Conservation (phyloP, 1,284 basidiomycete genomes). For the Trichosporon asahii region DNA sequence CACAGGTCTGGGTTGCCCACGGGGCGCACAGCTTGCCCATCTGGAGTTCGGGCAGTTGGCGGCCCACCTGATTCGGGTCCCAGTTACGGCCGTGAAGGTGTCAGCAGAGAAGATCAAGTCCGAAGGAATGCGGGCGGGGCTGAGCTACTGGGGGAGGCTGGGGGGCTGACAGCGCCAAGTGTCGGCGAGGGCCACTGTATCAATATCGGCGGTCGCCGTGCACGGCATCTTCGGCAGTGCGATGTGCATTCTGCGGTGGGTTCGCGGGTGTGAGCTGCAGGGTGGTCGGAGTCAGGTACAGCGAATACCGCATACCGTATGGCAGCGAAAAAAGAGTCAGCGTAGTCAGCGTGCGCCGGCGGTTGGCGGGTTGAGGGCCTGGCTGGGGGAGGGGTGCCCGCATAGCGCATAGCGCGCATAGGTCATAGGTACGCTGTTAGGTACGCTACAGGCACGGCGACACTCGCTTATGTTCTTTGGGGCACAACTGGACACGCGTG, state of each 20-base stretch:
- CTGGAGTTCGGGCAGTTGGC: not conserved
- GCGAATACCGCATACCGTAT: not conserved
- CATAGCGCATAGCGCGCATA: not conserved
- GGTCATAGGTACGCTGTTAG: not conserved
- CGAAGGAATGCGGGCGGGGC: not conserved
- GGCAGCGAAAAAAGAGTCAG: not conserved
- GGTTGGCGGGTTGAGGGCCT: too few relatives aligned
- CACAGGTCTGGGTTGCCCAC: not conserved
- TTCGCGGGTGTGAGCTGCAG: too few relatives aligned
- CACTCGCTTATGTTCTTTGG: constrained; percentile 3
- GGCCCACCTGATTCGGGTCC: not conserved
- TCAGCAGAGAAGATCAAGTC: not conserved
- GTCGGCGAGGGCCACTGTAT: not conserved
- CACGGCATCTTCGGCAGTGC: not conserved
- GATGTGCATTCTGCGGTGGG: not conserved
- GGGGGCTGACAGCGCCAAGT: not conserved
- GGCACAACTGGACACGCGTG: not conserved
- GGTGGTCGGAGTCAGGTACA: not conserved
- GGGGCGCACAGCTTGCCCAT: too few relatives aligned
- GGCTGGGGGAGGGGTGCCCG: too few relatives aligned
- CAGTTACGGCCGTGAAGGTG: not conserved
- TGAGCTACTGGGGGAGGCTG: too few relatives aligned
- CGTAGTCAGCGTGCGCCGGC: not conserved
- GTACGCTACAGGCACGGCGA: not conserved
- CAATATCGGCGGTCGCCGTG: constrained; percentile 5